Percentiles rank a stretch among this genome's conserved stretches.
Evolutionary conservation across 768 basidiomycete species (phyloP).

Genomic region (Cubamyces lactineus): DNA sequence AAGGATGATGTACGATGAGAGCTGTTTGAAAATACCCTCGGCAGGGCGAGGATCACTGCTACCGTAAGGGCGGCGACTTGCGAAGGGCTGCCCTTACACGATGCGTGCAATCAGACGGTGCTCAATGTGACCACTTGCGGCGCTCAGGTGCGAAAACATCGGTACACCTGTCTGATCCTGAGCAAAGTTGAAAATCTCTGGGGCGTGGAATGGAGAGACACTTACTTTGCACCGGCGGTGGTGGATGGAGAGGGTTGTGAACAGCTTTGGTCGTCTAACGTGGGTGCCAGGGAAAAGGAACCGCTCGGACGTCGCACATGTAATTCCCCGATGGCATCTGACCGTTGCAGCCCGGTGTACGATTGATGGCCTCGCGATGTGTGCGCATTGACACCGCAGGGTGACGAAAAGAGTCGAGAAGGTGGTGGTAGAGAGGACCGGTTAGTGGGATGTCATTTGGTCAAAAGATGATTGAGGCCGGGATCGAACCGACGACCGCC

Average conservation of each 20-base stretch:
- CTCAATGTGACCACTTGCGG: slow-evolving; percentile 12
- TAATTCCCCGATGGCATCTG: background rate
- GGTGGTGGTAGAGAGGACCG: background rate
- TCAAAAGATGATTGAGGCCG: slow-evolving; percentile 19
- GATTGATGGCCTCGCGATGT: background rate
- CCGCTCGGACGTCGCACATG: background rate
- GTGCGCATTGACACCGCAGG: background rate
- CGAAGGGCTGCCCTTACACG: background rate
- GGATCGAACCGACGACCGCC: slow-evolving; percentile 26
- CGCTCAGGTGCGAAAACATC: slow-evolving; percentile 14
- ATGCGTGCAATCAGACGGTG: slow-evolving; percentile 4
- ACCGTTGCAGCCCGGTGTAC: background rate
- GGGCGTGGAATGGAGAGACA: background rate
- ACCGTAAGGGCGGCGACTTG: background rate
- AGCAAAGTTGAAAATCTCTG: background rate
- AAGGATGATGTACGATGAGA: background rate
- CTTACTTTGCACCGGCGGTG: background rate
- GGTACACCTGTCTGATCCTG: slow-evolving; percentile 13
- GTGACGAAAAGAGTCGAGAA: background rate
- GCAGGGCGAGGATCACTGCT: slow-evolving; percentile 2
- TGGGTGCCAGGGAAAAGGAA: background rate
- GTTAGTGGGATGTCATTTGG: background rate
- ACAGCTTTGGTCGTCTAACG: background rate
- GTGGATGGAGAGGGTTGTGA: background rate
- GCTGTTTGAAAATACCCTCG: background rate